Evolutionary conservation across 768 basidiomycete species (phyloP).

Genomic region (Lactifluus hygrophoroides): DNA sequence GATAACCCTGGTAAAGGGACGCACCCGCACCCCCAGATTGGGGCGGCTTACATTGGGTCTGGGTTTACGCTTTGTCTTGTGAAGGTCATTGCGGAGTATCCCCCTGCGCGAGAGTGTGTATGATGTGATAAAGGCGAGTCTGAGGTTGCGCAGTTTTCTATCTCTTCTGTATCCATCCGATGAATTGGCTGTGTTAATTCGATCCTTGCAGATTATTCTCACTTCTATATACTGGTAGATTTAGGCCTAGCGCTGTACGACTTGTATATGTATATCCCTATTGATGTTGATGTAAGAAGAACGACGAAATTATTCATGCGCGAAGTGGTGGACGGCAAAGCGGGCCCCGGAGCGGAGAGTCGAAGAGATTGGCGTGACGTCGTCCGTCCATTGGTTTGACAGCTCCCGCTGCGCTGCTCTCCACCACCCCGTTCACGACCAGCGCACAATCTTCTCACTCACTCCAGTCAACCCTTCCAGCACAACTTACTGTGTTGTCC

Average conservation of each 20-base stretch:
- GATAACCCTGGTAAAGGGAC: constrained; percentile 88
- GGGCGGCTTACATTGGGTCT: constrained; percentile 21
- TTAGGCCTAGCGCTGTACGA: neutral
- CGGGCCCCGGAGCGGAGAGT: too few species aligned
- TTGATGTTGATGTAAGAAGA: neutral
- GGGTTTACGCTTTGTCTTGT: constrained; percentile 6
- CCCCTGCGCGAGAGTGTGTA: constrained; percentile 48
- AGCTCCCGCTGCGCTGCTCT: neutral
- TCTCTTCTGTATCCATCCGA: neutral
- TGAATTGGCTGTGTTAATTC: neutral
- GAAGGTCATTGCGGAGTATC: constrained; percentile 19
- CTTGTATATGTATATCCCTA: neutral
- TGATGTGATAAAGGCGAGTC: constrained; percentile 88
- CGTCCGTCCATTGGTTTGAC: too few species aligned
- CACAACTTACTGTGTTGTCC: neutral
- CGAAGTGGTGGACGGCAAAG: too few species aligned
- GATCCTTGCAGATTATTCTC: neutral
- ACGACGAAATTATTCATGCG: too few species aligned
- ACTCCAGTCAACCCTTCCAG: neutral
- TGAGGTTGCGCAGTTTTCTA: constrained; percentile 37
- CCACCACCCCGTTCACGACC: neutral
- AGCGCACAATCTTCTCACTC: neutral
- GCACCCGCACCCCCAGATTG: constrained; percentile 46
- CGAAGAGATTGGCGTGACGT: too few species aligned
- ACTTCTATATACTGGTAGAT: too few species aligned